phyloP scores from a whole-genome alignment of 73 alveolate species.

The Stentor roeselii region DNA sequence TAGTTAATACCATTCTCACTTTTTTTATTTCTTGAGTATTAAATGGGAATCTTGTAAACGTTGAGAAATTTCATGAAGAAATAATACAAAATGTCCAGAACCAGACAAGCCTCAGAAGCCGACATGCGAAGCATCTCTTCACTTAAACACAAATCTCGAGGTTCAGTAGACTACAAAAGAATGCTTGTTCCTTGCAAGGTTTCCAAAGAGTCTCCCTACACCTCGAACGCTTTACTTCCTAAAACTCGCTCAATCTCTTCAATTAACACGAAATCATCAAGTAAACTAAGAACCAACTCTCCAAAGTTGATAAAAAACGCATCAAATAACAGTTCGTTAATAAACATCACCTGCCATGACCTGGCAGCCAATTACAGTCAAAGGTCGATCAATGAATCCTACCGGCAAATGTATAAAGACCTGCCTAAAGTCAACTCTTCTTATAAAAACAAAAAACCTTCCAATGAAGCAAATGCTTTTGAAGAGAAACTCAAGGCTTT shows the following conservation, averaged over 20 bases:
- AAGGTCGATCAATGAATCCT: background rate
- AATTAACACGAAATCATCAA: background rate
- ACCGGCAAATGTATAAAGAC: background rate
- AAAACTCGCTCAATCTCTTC: conserved; percentile 30
- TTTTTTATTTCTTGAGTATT: too few species aligned
- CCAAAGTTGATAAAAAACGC: background rate
- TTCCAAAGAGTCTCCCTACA: background rate
- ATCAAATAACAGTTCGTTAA: background rate
- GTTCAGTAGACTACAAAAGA: background rate
- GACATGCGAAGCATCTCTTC: background rate
- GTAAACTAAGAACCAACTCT: background rate
- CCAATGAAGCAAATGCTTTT: background rate
- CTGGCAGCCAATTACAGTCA: background rate
- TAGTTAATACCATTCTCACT: too few species aligned
- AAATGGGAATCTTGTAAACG: too few species aligned
- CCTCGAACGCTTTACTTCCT: background rate
- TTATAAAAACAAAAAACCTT: background rate
- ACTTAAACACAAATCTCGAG: background rate
- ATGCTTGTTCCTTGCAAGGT: background rate
- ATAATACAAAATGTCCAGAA: background rate
- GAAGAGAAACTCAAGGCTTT: background rate
- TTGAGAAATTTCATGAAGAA: background rate
- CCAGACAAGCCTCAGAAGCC: background rate
- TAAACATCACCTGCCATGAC: background rate
- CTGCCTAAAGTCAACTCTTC: background rate